These are phyloP conservation scores for Abrus pulchellus DNA, from an alignment of 306 rosid species.

Conservation along the genomic window DNA sequence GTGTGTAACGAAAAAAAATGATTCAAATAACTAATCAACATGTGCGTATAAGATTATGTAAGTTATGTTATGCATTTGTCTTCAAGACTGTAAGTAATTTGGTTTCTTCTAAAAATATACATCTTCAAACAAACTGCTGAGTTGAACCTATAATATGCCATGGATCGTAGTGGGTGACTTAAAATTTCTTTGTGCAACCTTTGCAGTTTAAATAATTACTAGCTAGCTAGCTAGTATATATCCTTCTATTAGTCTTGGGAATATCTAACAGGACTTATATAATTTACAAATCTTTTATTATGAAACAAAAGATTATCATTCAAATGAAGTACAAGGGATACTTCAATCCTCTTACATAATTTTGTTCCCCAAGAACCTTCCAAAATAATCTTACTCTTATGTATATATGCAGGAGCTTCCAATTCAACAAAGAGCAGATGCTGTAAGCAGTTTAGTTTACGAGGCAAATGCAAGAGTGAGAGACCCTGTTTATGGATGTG, in stretches of 20 bases:
- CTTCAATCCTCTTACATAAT: too few relatives aligned
- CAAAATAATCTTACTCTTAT: neutral
- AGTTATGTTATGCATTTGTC: neutral
- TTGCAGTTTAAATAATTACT: neutral
- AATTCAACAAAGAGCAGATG: slow-evolving; percentile 77
- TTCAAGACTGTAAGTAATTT: neutral
- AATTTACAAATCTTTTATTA: too few relatives aligned
- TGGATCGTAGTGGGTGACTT: neutral
- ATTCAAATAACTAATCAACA: neutral
- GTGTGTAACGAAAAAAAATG: neutral
- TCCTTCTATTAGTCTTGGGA: neutral
- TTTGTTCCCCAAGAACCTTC: too few relatives aligned
- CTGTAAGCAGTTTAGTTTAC: slow-evolving; percentile 76
- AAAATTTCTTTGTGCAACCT: neutral
- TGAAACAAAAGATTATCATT: too few relatives aligned
- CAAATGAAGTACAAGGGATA: too few relatives aligned
- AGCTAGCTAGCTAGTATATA: neutral
- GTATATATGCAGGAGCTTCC: slow-evolving; percentile 67
- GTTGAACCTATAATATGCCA: neutral
- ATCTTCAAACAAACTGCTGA: neutral
- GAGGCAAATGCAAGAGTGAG: slow-evolving; percentile 86
- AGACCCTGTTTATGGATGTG: slow-evolving; percentile 89
- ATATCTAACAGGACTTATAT: neutral
- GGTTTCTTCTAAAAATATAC: neutral
- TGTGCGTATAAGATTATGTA: neutral